phyloP scores from a whole-genome alignment of 805 yeast species.

The Kregervanrija fluxuum region DNA sequence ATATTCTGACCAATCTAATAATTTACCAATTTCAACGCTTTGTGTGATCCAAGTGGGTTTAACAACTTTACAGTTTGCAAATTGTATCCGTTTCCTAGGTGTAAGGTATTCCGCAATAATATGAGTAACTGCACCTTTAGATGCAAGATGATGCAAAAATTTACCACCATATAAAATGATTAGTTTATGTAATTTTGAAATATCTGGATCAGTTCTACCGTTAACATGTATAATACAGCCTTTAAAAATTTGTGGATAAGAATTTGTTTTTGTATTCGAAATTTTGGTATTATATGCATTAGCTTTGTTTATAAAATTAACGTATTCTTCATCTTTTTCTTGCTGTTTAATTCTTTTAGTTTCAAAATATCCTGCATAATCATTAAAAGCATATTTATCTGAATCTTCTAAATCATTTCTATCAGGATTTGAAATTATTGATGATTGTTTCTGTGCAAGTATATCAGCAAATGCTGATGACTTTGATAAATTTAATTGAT shows the following conservation, averaged over 20 bases:
- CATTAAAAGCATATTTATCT: slow-evolving; percentile 49
- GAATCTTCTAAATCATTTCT: slow-evolving; percentile 9
- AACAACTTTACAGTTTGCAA: slow-evolving; percentile 65
- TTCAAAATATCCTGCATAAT: slow-evolving; percentile 55
- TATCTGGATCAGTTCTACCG: slow-evolving; percentile 83
- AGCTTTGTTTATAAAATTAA: slow-evolving; percentile 41
- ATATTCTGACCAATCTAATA: slow-evolving; percentile 69
- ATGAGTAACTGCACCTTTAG: slow-evolving; percentile 76
- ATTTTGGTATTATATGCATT: not conserved
- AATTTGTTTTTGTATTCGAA: too few relatives aligned
- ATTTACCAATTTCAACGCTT: slow-evolving; percentile 38
- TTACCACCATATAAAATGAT: slow-evolving; percentile 76
- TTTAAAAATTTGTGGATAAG: slow-evolving; percentile 41
- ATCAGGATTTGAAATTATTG: slow-evolving; percentile 2
- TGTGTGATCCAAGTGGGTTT: slow-evolving; percentile 77
- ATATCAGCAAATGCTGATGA: not conserved
- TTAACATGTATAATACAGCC: slow-evolving; percentile 72
- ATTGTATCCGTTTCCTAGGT: slow-evolving; percentile 63
- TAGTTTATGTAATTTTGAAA: slow-evolving; percentile 60
- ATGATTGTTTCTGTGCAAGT: slow-evolving; percentile 2
- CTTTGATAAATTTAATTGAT: too few relatives aligned
- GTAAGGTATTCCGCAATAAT: slow-evolving; percentile 76
- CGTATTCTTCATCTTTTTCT: slow-evolving; percentile 41
- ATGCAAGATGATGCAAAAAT: slow-evolving; percentile 58
- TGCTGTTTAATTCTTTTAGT: slow-evolving; percentile 60